These are phyloP conservation scores for Vitis amurensis DNA, from an alignment of 164 flowering plant genomes.

Conservation along the genomic window DNA sequence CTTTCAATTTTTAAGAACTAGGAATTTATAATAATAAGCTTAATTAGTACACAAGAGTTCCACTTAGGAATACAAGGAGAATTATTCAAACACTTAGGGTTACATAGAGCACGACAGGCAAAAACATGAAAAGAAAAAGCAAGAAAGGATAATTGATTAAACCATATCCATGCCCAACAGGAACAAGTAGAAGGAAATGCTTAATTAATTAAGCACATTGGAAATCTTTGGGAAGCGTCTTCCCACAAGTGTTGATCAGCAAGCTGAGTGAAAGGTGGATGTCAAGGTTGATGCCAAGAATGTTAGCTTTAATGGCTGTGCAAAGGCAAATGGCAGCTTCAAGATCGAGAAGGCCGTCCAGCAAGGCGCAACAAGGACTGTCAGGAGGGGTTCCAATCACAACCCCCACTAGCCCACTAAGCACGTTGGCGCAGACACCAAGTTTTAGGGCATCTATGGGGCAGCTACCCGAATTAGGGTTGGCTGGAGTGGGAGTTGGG, in stretches of 20 bases:
- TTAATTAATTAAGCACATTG: constrained; percentile 9
- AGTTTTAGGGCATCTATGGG: constrained; percentile 28
- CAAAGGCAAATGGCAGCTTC: constrained; percentile 29
- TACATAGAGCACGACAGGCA: no score
- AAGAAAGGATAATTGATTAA: no score
- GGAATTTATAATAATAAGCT: no score
- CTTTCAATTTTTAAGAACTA: no score
- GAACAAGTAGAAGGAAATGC: no score
- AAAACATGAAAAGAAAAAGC: no score
- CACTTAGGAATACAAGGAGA: no score
- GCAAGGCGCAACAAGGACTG: constrained; percentile 16
- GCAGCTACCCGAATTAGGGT: constrained; percentile 10
- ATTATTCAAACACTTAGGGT: no score
- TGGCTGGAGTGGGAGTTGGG: constrained; percentile 21
- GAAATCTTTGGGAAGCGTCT: constrained; percentile 21
- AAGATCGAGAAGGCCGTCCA: constrained; percentile 24
- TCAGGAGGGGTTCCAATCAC: constrained; percentile 21
- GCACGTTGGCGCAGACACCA: constrained; percentile 21
- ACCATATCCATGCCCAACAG: no score
- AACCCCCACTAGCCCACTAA: constrained; percentile 9
- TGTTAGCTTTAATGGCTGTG: constrained; percentile 25
- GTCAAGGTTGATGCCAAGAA: constrained; percentile 25
- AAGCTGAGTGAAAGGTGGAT: constrained; percentile 25
- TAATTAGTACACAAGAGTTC: no score
- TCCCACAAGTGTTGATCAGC: constrained; percentile 22